These are phyloP conservation scores for Candida awuae DNA, from an alignment of 805 yeast genomes.

Conservation along the genomic window DNA sequence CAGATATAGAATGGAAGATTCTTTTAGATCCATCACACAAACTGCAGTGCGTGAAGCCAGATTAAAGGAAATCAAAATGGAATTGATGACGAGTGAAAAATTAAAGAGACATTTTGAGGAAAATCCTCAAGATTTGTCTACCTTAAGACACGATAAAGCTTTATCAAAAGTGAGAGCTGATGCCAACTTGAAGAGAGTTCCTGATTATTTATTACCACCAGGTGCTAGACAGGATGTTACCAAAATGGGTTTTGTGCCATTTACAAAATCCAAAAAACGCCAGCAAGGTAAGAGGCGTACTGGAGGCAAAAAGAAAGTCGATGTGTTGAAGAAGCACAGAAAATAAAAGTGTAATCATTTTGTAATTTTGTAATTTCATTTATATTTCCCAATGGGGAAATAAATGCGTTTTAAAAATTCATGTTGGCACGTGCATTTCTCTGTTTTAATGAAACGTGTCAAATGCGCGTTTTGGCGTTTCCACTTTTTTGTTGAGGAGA, in stretches of 20 bases:
- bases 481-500: neutral
- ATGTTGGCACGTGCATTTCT: neutral
- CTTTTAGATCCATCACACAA: conserved; percentile 88
- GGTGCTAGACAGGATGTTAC: conserved; percentile 52
- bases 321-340: conserved; percentile 42
- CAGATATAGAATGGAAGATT: conserved; percentile 95
- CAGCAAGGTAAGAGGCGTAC: conserved; percentile 25
- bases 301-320: conserved; percentile 35
- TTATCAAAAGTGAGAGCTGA: conserved; percentile 77
- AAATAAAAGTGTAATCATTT: conserved; percentile 13
- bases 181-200: conserved; percentile 82
- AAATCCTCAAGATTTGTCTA: conserved; percentile 86
- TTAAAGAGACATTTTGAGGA: conserved; percentile 93
- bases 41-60: conserved; percentile 90
- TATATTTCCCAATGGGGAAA: too few relatives aligned
- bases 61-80: conserved; percentile 78
- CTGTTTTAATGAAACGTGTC: conserved; percentile 2
- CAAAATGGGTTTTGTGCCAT: conserved; percentile 65
- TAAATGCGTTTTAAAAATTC: neutral
- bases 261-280: conserved; percentile 33
- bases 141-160: conserved; percentile 87
- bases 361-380: too few relatives aligned
- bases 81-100: conserved; percentile 80
- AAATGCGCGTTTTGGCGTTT: neutral
- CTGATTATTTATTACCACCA: conserved; percentile 83